These are phyloP conservation scores for Amanita jacksonii DNA, from an alignment of 768 basidiomycete genomes.

Conservation along the genomic window DNA sequence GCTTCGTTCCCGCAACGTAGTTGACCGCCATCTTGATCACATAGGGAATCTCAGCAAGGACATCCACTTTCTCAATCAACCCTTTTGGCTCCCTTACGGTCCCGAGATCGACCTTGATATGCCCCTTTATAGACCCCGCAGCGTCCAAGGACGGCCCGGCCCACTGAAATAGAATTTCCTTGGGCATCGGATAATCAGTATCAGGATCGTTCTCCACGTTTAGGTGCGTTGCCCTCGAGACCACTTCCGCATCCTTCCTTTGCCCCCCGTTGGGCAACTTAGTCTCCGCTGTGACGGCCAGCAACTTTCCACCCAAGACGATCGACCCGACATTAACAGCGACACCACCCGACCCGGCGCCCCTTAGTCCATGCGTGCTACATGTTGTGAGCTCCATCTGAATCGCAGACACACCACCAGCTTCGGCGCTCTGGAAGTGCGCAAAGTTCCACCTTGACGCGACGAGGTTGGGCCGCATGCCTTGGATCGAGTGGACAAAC, in stretches of 20 bases:
- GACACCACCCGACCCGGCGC: slow-evolving; percentile 75
- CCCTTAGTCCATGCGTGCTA: slow-evolving; percentile 67
- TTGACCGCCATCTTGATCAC: slow-evolving; percentile 88
- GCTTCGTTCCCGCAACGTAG: slow-evolving; percentile 89
- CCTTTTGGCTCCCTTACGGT: slow-evolving; percentile 51
- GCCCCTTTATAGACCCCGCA: slow-evolving; percentile 46
- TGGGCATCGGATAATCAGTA: slow-evolving; percentile 75
- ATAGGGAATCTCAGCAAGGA: slow-evolving; percentile 90
- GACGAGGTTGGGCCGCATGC: slow-evolving; percentile 92
- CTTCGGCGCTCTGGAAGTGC: slow-evolving; percentile 72
- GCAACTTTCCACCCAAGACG: slow-evolving; percentile 73
- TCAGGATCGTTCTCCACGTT: slow-evolving; percentile 57
- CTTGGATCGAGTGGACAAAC: slow-evolving; percentile 95
- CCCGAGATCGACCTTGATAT: slow-evolving; percentile 50
- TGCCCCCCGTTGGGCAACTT: slow-evolving; percentile 57
- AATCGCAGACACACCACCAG: slow-evolving; percentile 73
- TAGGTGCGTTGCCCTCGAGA: slow-evolving; percentile 60
- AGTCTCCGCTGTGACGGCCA: slow-evolving; percentile 70
- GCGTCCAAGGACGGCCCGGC: slow-evolving; percentile 55
- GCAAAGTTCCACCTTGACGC: slow-evolving; percentile 95
- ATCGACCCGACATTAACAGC: slow-evolving; percentile 78
- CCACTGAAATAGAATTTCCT: slow-evolving; percentile 68
- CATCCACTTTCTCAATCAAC: slow-evolving; percentile 87
- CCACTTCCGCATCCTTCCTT: slow-evolving; percentile 33
- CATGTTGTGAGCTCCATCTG: slow-evolving; percentile 96